Conservation (phyloP, 768 basidiomycete genomes). For the Suillus paluster region DNA sequence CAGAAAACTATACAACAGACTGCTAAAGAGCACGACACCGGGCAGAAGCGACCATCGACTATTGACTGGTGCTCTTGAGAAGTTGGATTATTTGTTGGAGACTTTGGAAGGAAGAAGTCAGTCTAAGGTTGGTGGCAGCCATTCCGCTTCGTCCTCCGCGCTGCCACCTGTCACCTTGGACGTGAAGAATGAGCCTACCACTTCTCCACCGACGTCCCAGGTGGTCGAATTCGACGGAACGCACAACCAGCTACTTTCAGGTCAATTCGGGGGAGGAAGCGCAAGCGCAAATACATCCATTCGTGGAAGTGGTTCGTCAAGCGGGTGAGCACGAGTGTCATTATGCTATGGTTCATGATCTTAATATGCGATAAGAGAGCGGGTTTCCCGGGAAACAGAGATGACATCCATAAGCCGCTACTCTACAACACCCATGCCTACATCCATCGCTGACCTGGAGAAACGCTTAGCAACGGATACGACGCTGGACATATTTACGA, state of each 20-base stretch:
- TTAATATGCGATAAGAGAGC: slow-evolving; percentile 46
- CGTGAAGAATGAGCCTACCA: slow-evolving; percentile 1
- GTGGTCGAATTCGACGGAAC: slow-evolving; percentile 9
- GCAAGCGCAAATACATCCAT: slow-evolving; percentile 57
- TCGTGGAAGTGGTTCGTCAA: slow-evolving; percentile 55
- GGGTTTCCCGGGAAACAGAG: slow-evolving; percentile 63
- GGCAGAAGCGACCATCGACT: slow-evolving; percentile 87
- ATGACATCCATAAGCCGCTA: slow-evolving; percentile 55
- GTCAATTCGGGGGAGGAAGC: slow-evolving; percentile 28
- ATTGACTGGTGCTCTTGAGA: slow-evolving; percentile 78
- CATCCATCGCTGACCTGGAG: slow-evolving; percentile 80
- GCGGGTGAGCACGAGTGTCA: slow-evolving; percentile 48
- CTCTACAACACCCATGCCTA: slow-evolving; percentile 54
- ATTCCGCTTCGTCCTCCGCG: slow-evolving; percentile 3
- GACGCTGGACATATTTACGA: slow-evolving; percentile 93
- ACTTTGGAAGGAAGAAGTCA: slow-evolving; percentile 64
- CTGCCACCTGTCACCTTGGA: background rate
- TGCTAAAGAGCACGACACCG: slow-evolving; percentile 85
- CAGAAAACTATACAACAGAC: slow-evolving; percentile 82
- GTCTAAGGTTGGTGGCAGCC: slow-evolving; percentile 28
- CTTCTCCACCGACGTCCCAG: slow-evolving; percentile 3
- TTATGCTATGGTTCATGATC: background rate
- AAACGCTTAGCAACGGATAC: slow-evolving; percentile 73
- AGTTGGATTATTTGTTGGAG: slow-evolving; percentile 73
- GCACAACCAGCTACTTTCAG: slow-evolving; percentile 18